These are phyloP conservation scores for Orobanche coerulescens DNA, from an alignment of 257 asterid genomes.

Conservation along the genomic window DNA sequence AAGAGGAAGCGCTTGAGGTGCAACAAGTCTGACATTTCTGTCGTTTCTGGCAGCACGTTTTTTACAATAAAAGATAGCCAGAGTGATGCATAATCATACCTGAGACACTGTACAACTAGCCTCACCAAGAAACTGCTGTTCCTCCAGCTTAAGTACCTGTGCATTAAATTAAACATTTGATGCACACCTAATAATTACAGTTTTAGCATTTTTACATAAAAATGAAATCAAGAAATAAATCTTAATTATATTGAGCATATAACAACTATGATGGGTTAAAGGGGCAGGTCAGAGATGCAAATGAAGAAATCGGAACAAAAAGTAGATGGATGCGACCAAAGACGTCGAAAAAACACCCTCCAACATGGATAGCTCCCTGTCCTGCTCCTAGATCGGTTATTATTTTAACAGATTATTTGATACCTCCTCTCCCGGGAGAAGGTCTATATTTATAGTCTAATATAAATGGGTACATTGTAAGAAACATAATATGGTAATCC, in stretches of 20 bases:
- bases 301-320: too few species aligned
- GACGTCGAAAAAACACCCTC: too few species aligned
- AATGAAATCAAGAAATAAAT: neutral
- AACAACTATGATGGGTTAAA: constrained; percentile 17
- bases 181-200: neutral
- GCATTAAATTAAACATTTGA: constrained; percentile 17
- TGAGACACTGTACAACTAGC: constrained; percentile 76
- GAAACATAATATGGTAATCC: too few species aligned
- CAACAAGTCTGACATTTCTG: constrained; percentile 13
- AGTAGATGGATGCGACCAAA: too few species aligned
- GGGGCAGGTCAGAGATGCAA: too few species aligned
- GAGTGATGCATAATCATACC: constrained; percentile 40
- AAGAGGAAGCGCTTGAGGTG: neutral
- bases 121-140: constrained; percentile 97
- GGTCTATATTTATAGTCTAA: too few species aligned
- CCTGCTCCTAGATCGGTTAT: too few species aligned
- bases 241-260: constrained; percentile 17
- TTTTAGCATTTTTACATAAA: constrained; percentile 5
- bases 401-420: too few species aligned
- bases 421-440: too few species aligned
- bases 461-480: too few species aligned
- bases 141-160: constrained; percentile 67
- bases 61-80: constrained; percentile 4
- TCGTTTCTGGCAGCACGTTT: constrained; percentile 7
- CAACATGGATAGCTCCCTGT: too few species aligned